Conservation (phyloP, 108 stramenopile genomes). For the Bacterosira constricta region DNA sequence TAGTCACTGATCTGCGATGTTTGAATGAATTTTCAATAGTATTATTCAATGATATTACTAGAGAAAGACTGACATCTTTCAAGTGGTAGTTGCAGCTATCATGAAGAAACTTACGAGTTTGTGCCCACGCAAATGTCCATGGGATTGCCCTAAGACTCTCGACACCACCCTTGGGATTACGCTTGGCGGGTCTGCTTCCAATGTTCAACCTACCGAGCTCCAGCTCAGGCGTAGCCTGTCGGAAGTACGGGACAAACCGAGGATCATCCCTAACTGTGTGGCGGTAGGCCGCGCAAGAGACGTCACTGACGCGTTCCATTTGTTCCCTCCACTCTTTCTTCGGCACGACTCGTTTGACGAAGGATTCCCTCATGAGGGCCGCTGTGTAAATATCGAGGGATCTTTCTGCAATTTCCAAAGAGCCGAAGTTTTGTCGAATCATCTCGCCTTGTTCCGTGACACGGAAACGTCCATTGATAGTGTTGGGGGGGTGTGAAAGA, state of each 20-base stretch:
- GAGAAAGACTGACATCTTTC: no score
- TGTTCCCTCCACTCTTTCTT: constrained; percentile 75
- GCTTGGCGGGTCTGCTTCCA: constrained; percentile 94
- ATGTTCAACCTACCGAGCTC: constrained; percentile 92
- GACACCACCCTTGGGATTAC: constrained; percentile 95
- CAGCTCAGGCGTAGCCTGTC: constrained; percentile 96
- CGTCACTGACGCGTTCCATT: constrained; percentile 84
- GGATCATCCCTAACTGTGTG: constrained; percentile 87
- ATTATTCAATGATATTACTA: no score
- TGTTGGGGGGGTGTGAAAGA: constrained; percentile 92
- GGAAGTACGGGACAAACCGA: constrained; percentile 96
- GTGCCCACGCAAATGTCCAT: constrained; percentile 99
- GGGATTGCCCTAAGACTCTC: constrained; percentile 96
- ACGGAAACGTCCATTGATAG: constrained; percentile 97
- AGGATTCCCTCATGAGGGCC: constrained; percentile 87
- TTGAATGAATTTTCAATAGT: no score
- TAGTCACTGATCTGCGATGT: no score
- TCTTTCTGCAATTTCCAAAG: constrained; percentile 84
- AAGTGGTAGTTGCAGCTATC: no score
- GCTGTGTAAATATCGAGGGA: constrained; percentile 97
- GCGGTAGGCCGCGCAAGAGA: constrained; percentile 86
- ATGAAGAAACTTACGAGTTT: no score
- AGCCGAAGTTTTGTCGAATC: constrained; percentile 98
- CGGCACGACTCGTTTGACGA: constrained; percentile 75
- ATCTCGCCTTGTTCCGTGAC: constrained; percentile 99